These are phyloP conservation scores for Cladosporium sphaerospermum DNA, from an alignment of 2,329 filamentous ascomycete species.

Conservation along the genomic window DNA sequence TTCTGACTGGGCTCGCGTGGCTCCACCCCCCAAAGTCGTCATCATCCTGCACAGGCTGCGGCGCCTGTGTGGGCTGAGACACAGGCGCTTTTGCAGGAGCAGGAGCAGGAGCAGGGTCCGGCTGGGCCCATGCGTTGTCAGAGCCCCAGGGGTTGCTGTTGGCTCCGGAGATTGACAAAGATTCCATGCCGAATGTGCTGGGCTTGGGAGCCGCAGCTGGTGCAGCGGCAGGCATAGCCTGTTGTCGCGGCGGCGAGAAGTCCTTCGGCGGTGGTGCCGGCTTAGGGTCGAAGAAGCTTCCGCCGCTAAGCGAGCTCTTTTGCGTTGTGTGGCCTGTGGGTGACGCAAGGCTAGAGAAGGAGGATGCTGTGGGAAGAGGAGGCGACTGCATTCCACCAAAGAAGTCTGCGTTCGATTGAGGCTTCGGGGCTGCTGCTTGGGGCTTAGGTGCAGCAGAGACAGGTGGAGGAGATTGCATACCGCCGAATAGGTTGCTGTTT, in stretches of 20 bases:
- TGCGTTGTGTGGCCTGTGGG: slow-evolving; percentile 44
- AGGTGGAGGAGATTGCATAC: slow-evolving; percentile 32
- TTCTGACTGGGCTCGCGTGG: slow-evolving; percentile 50
- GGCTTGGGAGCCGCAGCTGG: slow-evolving; percentile 35
- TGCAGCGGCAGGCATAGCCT: slow-evolving; percentile 39
- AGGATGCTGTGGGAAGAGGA: slow-evolving; percentile 36
- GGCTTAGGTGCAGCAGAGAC: slow-evolving; percentile 47
- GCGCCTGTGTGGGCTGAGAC: slow-evolving; percentile 34
- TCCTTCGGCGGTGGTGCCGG: slow-evolving; percentile 45
- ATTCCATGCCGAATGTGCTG: slow-evolving; percentile 24
- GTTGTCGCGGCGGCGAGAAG: slow-evolving; percentile 48
- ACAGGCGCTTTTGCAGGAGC: slow-evolving; percentile 29
- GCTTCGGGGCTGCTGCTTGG: slow-evolving; percentile 37
- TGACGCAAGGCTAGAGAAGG: slow-evolving; percentile 57
- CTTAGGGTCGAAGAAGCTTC: slow-evolving; percentile 75
- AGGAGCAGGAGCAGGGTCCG: slow-evolving; percentile 41
- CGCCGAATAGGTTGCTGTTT: slow-evolving; percentile 31
- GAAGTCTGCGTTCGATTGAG: slow-evolving; percentile 20
- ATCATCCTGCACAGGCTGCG: slow-evolving; percentile 62
- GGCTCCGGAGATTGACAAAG: slow-evolving; percentile 31
- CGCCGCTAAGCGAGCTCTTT: slow-evolving; percentile 54
- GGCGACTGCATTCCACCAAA: slow-evolving; percentile 35
- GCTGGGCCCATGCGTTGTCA: slow-evolving; percentile 69
- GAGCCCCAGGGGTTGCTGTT: slow-evolving; percentile 75
- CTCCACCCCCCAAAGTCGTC: slow-evolving; percentile 97